Evolutionary conservation across 2,329 filamentous ascomycete species (phyloP).

Genomic region (Aureobasidium namibiae): DNA sequence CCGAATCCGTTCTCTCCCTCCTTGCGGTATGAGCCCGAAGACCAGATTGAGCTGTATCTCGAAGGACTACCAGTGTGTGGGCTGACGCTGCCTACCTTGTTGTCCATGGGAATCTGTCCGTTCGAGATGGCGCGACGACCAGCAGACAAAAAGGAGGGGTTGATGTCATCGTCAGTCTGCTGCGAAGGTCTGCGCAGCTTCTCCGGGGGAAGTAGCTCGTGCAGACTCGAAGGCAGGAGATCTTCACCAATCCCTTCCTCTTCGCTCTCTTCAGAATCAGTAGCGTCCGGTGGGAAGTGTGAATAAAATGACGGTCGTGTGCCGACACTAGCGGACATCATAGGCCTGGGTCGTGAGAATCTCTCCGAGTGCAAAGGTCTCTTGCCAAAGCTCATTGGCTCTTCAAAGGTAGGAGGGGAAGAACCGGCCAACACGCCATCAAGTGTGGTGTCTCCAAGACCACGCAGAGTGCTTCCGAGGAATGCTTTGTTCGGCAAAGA

Average conservation of each 20-base stretch:
- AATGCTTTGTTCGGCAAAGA: conserved; percentile 44
- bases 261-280: conserved; percentile 44
- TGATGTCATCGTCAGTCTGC: conserved; percentile 43
- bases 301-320: conserved; percentile 25
- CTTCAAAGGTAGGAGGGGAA: conserved; percentile 57
- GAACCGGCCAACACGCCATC: conserved; percentile 37
- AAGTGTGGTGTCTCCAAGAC: conserved; percentile 45
- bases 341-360: conserved; percentile 44
- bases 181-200: conserved; percentile 52
- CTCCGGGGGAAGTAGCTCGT: conserved; percentile 56
- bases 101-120: conserved; percentile 30
- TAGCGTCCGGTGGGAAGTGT: conserved; percentile 33
- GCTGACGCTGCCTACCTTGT: conserved; percentile 37
- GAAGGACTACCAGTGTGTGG: conserved; percentile 53
- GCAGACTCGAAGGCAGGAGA: conserved; percentile 65
- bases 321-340: conserved; percentile 54
- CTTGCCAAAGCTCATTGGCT: conserved; percentile 58
- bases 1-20: conserved; percentile 45
- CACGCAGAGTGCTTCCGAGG: conserved; percentile 40
- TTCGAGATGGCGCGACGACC: conserved; percentile 34
- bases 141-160: conserved; percentile 25
- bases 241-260: conserved; percentile 89
- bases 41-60: conserved; percentile 53
- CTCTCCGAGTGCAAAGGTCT: conserved; percentile 58
- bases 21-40: conserved; percentile 38